A percentile compares a stretch with the other conserved stretches of the same genome.
Conservation (phyloP, 2,329 filamentous ascomycete genomes). For the Talaromyces rugulosus region DNA sequence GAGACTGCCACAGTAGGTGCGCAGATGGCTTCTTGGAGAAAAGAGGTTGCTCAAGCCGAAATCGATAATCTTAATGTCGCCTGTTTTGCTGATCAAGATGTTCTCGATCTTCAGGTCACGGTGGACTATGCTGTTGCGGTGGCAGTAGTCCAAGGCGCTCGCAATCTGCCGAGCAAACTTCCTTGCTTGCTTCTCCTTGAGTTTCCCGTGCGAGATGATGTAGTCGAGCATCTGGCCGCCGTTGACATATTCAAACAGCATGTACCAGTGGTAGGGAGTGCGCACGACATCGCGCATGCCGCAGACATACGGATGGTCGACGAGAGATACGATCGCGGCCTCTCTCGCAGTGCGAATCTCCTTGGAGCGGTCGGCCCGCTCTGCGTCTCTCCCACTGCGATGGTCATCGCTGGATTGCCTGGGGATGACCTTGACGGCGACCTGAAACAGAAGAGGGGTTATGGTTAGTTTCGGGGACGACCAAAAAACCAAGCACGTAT, state of each 20-base stretch:
- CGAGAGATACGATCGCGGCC: constrained; percentile 89
- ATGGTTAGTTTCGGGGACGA: neutral
- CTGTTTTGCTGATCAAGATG: constrained; percentile 97
- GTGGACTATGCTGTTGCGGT: constrained; percentile 97
- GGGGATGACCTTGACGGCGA: constrained; percentile 95
- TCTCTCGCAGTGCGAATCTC: constrained; percentile 93
- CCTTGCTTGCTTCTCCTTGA: constrained; percentile 97
- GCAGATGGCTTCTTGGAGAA: constrained; percentile 75
- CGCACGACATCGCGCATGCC: constrained; percentile 91
- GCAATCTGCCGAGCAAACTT: constrained; percentile 98
- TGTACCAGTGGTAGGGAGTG: constrained; percentile 99
- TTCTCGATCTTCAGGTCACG: constrained; percentile 98
- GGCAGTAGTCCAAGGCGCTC: constrained; percentile 93
- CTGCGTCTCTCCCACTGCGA: constrained; percentile 66
- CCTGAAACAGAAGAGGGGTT: constrained; percentile 48
- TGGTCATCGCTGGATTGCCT: constrained; percentile 84
- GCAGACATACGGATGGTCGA: constrained; percentile 94
- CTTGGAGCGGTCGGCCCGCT: constrained; percentile 92
- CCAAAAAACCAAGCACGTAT: neutral
- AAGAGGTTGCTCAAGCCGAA: constrained; percentile 97
- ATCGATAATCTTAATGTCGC: constrained; percentile 99
- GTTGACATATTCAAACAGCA: constrained; percentile 99
- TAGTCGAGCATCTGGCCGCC: constrained; percentile 99
- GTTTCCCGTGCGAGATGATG: constrained; percentile 94
- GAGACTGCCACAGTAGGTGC: constrained; percentile 95